Conservation (phyloP, 164 flowering plant genomes). For the Buxus sempervirens region DNA sequence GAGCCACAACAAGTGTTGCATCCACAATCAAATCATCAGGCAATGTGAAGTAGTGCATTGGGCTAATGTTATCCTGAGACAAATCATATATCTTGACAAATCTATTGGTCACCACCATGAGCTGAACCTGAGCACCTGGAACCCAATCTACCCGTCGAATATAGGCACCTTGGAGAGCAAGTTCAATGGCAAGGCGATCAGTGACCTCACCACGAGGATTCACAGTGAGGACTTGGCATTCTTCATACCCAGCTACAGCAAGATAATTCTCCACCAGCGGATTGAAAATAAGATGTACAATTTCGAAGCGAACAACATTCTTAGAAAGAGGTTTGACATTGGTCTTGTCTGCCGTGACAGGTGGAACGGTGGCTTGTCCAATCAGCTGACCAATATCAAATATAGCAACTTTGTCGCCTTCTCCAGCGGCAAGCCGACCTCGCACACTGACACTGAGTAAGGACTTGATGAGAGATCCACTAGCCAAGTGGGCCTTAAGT, state of each 20-base stretch:
- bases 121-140: conserved; percentile 94
- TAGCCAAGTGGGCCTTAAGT: conserved; percentile 75
- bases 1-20: conserved; percentile 69
- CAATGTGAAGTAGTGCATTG: conserved; percentile 86
- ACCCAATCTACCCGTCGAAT: conserved; percentile 91
- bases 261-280: conserved; percentile 85
- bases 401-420: conserved; percentile 94
- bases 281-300: conserved; percentile 83
- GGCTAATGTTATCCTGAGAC: conserved; percentile 92
- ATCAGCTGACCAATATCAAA: conserved; percentile 96
- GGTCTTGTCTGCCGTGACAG: conserved; percentile 92
- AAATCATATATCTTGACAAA: conserved; percentile 96
- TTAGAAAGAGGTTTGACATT: conserved; percentile 95
- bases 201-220: conserved; percentile 96
- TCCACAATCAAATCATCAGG: conserved; percentile 81
- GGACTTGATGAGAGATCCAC: conserved; percentile 88
- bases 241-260: conserved; percentile 96
- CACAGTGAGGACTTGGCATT: conserved; percentile 89
- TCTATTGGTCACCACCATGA: conserved; percentile 87
- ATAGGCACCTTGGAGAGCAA: conserved; percentile 93
- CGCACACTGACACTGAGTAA: conserved; percentile 83
- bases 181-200: conserved; percentile 94
- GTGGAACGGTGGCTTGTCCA: conserved; percentile 87
- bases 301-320: conserved; percentile 95
- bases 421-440: conserved; percentile 97